Conservation (phyloP, 1,284 basidiomycete species). For the Cutaneotrichosporon daszewskae region DNA sequence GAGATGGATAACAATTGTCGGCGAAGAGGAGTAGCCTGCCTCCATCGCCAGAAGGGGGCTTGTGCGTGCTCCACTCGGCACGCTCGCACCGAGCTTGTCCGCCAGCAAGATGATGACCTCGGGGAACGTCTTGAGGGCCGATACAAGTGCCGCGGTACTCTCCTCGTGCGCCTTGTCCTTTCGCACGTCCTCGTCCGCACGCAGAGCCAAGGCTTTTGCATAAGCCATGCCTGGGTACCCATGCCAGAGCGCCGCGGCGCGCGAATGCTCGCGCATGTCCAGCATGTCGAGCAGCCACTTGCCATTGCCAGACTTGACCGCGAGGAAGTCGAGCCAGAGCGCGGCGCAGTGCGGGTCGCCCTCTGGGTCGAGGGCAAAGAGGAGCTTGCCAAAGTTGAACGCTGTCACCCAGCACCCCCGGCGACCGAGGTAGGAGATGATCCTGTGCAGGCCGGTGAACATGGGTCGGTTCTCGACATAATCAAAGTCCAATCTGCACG, state of each 20-base stretch:
- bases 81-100: slow-evolving; percentile 67
- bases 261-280: slow-evolving; percentile 41
- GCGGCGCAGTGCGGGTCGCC: slow-evolving; percentile 77
- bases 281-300: slow-evolving; percentile 72
- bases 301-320: slow-evolving; percentile 69
- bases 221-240: slow-evolving; percentile 78
- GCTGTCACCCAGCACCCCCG: slow-evolving; percentile 79
- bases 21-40: slow-evolving; percentile 58
- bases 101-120: slow-evolving; percentile 71
- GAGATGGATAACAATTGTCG: slow-evolving; percentile 52
- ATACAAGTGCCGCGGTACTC: slow-evolving; percentile 61
- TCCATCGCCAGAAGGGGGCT: slow-evolving; percentile 64
- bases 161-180: slow-evolving; percentile 55
- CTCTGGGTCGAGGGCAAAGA: slow-evolving; percentile 73
- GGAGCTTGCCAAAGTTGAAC: slow-evolving; percentile 77
- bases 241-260: slow-evolving; percentile 48
- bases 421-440: slow-evolving; percentile 75
- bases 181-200: slow-evolving; percentile 55
- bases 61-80: slow-evolving; percentile 58
- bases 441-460: slow-evolving; percentile 62
- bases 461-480: slow-evolving; percentile 46
- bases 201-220: slow-evolving; percentile 65
- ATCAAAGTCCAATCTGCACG: slow-evolving; percentile 78
- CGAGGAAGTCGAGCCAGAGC: slow-evolving; percentile 77
- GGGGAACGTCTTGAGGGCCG: slow-evolving; percentile 72